Evolutionary conservation across 495 filamentous ascomycete species (phyloP).

Genomic region (Penicillium parvum): DNA sequence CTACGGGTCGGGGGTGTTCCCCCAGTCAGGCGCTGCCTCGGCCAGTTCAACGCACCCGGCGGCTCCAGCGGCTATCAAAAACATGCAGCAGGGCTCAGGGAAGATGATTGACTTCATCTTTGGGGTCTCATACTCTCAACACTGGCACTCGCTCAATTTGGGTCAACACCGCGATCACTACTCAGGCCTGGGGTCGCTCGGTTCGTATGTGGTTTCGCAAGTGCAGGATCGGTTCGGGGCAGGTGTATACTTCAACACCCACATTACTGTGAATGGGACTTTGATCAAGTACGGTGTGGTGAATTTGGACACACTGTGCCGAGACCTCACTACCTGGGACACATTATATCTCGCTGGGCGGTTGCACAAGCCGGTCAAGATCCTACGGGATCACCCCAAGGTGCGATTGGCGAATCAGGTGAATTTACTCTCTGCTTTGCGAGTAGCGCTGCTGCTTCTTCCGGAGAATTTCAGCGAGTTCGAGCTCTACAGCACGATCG

Average conservation of each 20-base stretch:
- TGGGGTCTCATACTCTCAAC: slow-evolving; percentile 88
- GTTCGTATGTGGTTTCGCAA: slow-evolving; percentile 74
- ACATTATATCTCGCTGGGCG: slow-evolving; percentile 92
- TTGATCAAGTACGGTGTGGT: slow-evolving; percentile 98
- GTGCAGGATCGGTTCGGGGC: slow-evolving; percentile 88
- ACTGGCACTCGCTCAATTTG: slow-evolving; percentile 94
- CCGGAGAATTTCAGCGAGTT: slow-evolving; percentile 81
- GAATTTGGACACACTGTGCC: slow-evolving; percentile 80
- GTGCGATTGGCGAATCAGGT: slow-evolving; percentile 92
- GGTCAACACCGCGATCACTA: slow-evolving; percentile 88
- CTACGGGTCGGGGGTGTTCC: slow-evolving; percentile 94
- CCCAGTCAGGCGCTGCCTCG: slow-evolving; percentile 57
- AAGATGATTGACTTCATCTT: slow-evolving; percentile 99
- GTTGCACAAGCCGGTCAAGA: slow-evolving; percentile 96
- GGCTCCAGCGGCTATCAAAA: slow-evolving; percentile 68
- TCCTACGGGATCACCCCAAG: slow-evolving; percentile 85
- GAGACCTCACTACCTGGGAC: slow-evolving; percentile 82
- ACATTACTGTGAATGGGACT: slow-evolving; percentile 91
- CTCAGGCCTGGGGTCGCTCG: slow-evolving; percentile 76
- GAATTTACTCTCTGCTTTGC: slow-evolving; percentile 86
- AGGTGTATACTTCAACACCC: slow-evolving; percentile 96
- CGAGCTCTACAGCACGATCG: slow-evolving; percentile 82
- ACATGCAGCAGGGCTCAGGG: slow-evolving; percentile 75
- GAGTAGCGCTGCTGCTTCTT: slow-evolving; percentile 81
- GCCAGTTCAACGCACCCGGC: slow-evolving; percentile 63